A percentile compares a stretch with the other conserved stretches of the same genome.
Conservation (phyloP, 192 early-diverging fungal genomes). For the Phlyctochytrium bullatum region DNA sequence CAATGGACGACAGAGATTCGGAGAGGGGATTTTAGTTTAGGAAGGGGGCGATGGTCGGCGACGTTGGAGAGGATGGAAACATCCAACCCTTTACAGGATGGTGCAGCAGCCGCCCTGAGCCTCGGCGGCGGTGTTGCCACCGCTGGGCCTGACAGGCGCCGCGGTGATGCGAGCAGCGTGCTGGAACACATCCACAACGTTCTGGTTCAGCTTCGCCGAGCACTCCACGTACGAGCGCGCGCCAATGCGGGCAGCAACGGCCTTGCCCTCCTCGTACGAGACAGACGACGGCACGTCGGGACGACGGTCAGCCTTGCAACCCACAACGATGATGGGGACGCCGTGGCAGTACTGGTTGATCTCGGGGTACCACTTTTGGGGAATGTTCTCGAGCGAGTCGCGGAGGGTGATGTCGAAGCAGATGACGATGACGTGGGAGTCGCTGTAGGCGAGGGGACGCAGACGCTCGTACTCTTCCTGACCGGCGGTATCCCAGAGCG, state of each 20-base stretch:
- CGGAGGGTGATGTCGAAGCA: conserved; percentile 66
- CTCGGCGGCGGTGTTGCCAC: not conserved
- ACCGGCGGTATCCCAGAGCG: conserved; percentile 89
- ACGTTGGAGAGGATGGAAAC: conserved; percentile 1
- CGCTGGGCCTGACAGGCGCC: conserved; percentile 5
- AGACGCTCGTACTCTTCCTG: conserved; percentile 90
- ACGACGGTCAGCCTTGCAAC: conserved; percentile 8
- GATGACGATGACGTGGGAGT: conserved; percentile 77
- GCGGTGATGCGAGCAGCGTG: conserved; percentile 78
- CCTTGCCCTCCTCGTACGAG: conserved; percentile 49
- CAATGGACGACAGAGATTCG: too few species aligned
- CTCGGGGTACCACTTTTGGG: conserved; percentile 29
- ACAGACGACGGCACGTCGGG: not conserved
- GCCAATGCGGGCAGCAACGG: conserved; percentile 71
- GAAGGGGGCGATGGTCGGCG: too few species aligned
- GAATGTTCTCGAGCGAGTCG: conserved; percentile 19
- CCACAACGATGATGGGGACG: conserved; percentile 28
- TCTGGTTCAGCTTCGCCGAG: conserved; percentile 63
- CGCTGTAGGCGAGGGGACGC: conserved; percentile 78
- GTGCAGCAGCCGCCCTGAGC: not conserved
- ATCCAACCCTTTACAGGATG: not conserved
- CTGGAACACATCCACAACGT: conserved; percentile 87
- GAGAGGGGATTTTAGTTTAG: too few species aligned
- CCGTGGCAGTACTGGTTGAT: conserved; percentile 17
- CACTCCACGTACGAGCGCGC: conserved; percentile 81